Evolutionary conservation across 2,329 filamentous ascomycete species (phyloP).

Genomic region (Fusarium keratoplasticum): DNA sequence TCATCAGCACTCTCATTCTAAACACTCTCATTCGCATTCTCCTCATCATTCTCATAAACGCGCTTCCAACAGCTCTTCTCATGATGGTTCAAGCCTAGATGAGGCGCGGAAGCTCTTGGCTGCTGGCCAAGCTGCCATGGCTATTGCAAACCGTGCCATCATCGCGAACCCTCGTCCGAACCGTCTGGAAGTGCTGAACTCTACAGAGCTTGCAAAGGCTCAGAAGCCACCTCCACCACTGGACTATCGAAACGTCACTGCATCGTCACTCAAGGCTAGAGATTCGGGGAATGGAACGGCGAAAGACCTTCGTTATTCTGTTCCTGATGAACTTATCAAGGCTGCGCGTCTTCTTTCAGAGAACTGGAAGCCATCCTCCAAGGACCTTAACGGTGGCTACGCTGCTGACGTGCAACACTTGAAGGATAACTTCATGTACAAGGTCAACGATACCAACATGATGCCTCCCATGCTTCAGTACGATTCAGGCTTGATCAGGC

Average conservation of each 20-base stretch:
- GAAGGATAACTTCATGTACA: background rate
- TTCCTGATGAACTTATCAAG: background rate
- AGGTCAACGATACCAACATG: background rate
- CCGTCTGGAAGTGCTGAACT: background rate
- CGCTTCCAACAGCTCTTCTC: background rate
- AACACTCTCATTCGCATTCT: background rate
- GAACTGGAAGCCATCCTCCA: background rate
- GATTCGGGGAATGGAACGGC: background rate
- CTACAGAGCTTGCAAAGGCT: background rate
- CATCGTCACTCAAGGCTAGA: background rate
- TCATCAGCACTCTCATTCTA: background rate
- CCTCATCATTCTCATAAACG: background rate
- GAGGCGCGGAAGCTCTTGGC: constrained; percentile 7
- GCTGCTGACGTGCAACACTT: background rate
- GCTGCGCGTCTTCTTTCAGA: background rate
- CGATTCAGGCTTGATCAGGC: background rate
- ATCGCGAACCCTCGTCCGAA: background rate
- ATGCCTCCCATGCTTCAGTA: background rate
- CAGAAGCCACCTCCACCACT: background rate
- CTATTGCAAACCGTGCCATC: background rate
- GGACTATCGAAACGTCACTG: background rate
- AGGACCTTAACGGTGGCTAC: background rate
- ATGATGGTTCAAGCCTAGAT: background rate
- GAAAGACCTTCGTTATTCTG: background rate
- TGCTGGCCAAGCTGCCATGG: constrained; percentile 11